Percentiles rank a stretch among this genome's conserved stretches.
These are phyloP conservation scores for Bauhinia variegata DNA, from an alignment of 306 rosid species.

Conservation along the genomic window DNA sequence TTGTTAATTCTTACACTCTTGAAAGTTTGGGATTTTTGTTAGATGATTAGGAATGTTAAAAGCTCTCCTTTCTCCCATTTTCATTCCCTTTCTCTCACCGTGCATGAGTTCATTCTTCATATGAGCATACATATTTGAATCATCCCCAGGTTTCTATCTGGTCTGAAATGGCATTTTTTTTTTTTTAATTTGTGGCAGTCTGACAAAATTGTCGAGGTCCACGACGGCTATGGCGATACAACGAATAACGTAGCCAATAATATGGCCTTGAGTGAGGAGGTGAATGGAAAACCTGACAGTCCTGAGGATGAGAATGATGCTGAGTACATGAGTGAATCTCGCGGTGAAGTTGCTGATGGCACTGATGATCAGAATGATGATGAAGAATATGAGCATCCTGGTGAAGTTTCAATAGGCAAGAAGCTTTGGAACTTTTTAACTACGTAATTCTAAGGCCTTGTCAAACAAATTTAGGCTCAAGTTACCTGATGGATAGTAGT, in stretches of 20 bases:
- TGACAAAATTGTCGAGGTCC: conserved; percentile 45
- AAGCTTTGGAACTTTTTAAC: conserved; percentile 87
- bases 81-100: too few species aligned
- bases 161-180: conserved; percentile 18
- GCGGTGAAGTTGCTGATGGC: conserved; percentile 50
- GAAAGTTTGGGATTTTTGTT: background rate
- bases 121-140: too few species aligned
- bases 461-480: conserved; percentile 52
- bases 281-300: conserved; percentile 66
- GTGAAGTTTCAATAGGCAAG: conserved; percentile 84
- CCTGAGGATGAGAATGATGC: conserved; percentile 44
- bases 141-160: background rate
- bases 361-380: conserved; percentile 53
- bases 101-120: too few species aligned
- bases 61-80: background rate
- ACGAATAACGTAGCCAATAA: conserved; percentile 36
- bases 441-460: conserved; percentile 50
- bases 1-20: background rate
- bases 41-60: background rate
- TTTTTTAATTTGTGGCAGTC: conserved; percentile 46
- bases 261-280: conserved; percentile 80
- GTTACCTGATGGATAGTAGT: conserved; percentile 48
- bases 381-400: conserved; percentile 64
- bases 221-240: conserved; percentile 50
- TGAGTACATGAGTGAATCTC: conserved; percentile 64